Percentiles rank a stretch among this genome's conserved stretches.
Conservation (phyloP, 2,329 filamentous ascomycete genomes). For the Arthrobotrys pseudoclavata region DNA sequence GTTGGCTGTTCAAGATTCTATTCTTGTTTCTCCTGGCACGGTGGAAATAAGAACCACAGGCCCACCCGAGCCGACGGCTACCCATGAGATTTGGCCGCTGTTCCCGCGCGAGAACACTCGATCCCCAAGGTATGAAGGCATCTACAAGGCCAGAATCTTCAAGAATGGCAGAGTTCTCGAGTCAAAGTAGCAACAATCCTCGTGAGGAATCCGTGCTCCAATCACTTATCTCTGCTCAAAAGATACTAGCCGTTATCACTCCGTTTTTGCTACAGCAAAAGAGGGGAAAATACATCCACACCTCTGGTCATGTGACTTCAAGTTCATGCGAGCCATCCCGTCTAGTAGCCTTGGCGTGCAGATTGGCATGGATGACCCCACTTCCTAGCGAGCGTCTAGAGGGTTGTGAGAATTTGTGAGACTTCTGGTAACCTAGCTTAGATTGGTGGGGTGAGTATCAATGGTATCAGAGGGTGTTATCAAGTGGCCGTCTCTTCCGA, state of each 20-base stretch:
- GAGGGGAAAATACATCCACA: slow-evolving; percentile 50
- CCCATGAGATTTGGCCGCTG: slow-evolving; percentile 57
- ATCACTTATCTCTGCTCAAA: not conserved
- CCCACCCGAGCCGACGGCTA: slow-evolving; percentile 59
- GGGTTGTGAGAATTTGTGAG: slow-evolving; percentile 37
- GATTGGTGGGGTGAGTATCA: slow-evolving; percentile 44
- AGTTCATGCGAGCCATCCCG: slow-evolving; percentile 60
- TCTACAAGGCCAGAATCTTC: slow-evolving; percentile 24
- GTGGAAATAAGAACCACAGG: slow-evolving; percentile 41
- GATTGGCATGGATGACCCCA: slow-evolving; percentile 42
- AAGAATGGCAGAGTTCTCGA: not conserved
- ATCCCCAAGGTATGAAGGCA: slow-evolving; percentile 13
- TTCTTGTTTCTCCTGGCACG: slow-evolving; percentile 31
- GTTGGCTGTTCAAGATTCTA: slow-evolving; percentile 44
- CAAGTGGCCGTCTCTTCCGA: slow-evolving; percentile 17
- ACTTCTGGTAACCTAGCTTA: slow-evolving; percentile 35
- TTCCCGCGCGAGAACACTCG: slow-evolving; percentile 55
- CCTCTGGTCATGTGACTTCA: slow-evolving; percentile 58
- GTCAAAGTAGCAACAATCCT: not conserved
- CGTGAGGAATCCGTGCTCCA: slow-evolving; percentile 1
- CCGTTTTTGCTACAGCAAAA: slow-evolving; percentile 25
- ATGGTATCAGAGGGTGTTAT: slow-evolving; percentile 22
- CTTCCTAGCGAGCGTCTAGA: slow-evolving; percentile 41
- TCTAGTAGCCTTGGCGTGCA: slow-evolving; percentile 58
- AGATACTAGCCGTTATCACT: slow-evolving; percentile 1